Evolutionary conservation across 2,329 filamentous ascomycete species (phyloP), one percentile per base, ranked within the genome.

Genomic region (Cordyceps cicadae): DNA sequence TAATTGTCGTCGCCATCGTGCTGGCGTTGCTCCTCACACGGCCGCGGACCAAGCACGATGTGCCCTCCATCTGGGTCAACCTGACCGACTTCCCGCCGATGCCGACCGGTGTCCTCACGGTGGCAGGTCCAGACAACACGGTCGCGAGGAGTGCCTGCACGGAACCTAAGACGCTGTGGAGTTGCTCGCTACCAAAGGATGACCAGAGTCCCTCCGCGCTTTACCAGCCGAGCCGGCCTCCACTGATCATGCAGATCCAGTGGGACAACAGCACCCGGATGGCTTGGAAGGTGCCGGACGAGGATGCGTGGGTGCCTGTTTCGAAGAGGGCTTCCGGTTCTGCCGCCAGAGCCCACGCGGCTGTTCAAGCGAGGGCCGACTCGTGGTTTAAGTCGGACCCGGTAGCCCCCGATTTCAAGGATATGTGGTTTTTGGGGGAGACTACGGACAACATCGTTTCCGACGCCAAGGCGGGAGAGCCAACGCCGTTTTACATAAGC

Each of bases 401-500:
- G 0, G 67, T 76, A 1, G 78, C 86, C 3, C 87, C 87, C 0
- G 75, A 74, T n/a, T 77, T 83, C 29, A 76, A 84, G 45, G 92
- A 97, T 62, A 87, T 90, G 73, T 81, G 77, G 63, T 96, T 97
- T 68, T 73, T 97, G 8, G 92, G 92, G 5, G 89, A 92, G 69
- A 92, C 90, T 0, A 96, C 92, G 0, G 93, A 97, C 68, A 81
- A 82, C 0, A 85, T 90, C 63, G 77, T 81, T 14, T 79, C 81
- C 0, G 68, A 81, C 48, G 75, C 86, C 4, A 96, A 93, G 71
- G 86, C 87, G 1, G 92, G 92, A 64, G 92, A 96, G 74, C 82
- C 87, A 9, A 95, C 93, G 0, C 92, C 93, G 0, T 96, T 97
- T 73, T 96, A 88, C 71, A 88, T 96, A 65, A 90, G 86, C 32